A percentile compares a stretch with the other conserved stretches of the same genome.
phyloP scores from a whole-genome alignment of 2,329 filamentous ascomycete species.

The Aureobasidium sp. region DNA sequence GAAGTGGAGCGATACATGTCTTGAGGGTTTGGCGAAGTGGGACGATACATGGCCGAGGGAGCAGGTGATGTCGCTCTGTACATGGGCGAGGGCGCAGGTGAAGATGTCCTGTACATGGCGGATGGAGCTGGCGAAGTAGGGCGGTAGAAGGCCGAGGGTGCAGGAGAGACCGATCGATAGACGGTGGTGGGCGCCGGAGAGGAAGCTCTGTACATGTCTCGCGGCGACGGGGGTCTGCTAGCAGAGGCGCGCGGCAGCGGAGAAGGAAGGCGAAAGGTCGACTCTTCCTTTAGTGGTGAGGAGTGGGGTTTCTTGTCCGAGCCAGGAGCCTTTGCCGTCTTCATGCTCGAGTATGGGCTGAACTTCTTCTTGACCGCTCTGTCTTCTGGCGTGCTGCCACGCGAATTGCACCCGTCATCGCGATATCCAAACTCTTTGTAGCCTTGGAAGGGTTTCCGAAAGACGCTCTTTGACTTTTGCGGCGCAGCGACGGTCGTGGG shows the following conservation, averaged over 20 bases:
- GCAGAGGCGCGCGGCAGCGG: conserved; percentile 25
- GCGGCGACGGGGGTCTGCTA: conserved; percentile 23
- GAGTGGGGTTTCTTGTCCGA: conserved; percentile 23
- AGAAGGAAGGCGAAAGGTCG: conserved; percentile 26
- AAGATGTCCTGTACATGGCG: conserved; percentile 22
- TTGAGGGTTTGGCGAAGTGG: conserved; percentile 16
- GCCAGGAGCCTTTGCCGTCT: conserved; percentile 35
- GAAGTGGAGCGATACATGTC: conserved; percentile 21
- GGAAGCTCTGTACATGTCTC: conserved; percentile 20
- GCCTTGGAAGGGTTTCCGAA: conserved; percentile 59
- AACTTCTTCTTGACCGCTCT: conserved; percentile 34
- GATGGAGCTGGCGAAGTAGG: conserved; percentile 18
- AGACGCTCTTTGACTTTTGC: conserved; percentile 48
- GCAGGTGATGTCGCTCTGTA: conserved; percentile 22
- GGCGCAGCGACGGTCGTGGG: conserved; percentile 46
- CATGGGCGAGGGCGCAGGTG: conserved; percentile 20
- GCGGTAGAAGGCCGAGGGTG: conserved; percentile 31
- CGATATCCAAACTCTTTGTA: conserved; percentile 38
- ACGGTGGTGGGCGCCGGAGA: conserved; percentile 19
- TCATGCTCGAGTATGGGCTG: conserved; percentile 46
- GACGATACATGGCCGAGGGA: conserved; percentile 17
- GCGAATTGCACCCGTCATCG: conserved; percentile 19
- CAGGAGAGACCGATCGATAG: conserved; percentile 33
- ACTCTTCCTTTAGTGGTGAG: conserved; percentile 21
- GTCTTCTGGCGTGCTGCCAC: conserved; percentile 22